These are phyloP conservation scores for Byssoonygena ceratinophila DNA, from an alignment of 2,329 filamentous ascomycete species.

Conservation along the genomic window DNA sequence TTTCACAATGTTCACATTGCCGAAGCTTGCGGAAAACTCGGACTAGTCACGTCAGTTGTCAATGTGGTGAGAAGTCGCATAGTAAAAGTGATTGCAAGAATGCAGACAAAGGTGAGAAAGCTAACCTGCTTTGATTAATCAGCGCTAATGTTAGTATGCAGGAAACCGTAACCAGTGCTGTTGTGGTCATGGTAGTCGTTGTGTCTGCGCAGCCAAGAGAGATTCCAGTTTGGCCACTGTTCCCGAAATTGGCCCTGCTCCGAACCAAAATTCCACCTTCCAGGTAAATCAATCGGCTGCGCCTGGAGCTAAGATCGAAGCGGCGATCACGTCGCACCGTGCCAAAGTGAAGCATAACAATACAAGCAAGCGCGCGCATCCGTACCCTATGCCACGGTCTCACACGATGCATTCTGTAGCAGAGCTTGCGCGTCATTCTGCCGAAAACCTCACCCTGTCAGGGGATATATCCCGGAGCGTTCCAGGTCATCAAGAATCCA, in stretches of 20 bases:
- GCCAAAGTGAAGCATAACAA: slow-evolving; percentile 58
- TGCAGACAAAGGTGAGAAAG: slow-evolving; percentile 28
- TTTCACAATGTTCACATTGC: slow-evolving; percentile 96
- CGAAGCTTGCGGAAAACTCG: slow-evolving; percentile 92
- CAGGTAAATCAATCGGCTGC: slow-evolving; percentile 47
- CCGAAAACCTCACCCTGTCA: slow-evolving; percentile 42
- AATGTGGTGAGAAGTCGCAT: slow-evolving; percentile 76
- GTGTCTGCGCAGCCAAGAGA: slow-evolving; percentile 31
- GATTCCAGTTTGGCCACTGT: slow-evolving; percentile 39
- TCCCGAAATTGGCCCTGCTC: slow-evolving; percentile 38
- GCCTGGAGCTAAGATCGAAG: slow-evolving; percentile 49
- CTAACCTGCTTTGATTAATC: not conserved
- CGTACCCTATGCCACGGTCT: slow-evolving; percentile 51
- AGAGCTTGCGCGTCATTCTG: slow-evolving; percentile 41
- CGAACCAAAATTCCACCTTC: slow-evolving; percentile 29
- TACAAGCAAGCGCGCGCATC: slow-evolving; percentile 50
- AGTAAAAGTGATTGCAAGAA: slow-evolving; percentile 30
- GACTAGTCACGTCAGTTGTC: slow-evolving; percentile 87
- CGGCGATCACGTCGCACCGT: slow-evolving; percentile 51
- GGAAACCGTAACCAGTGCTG: slow-evolving; percentile 17
- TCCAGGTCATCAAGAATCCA: slow-evolving; percentile 24
- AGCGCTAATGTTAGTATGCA: slow-evolving; percentile 14
- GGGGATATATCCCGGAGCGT: slow-evolving; percentile 25
- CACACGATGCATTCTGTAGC: slow-evolving; percentile 41
- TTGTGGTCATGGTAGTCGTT: slow-evolving; percentile 17